phyloP scores from a whole-genome alignment of 495 filamentous ascomycete species.

The Glutinoglossum americanum region DNA sequence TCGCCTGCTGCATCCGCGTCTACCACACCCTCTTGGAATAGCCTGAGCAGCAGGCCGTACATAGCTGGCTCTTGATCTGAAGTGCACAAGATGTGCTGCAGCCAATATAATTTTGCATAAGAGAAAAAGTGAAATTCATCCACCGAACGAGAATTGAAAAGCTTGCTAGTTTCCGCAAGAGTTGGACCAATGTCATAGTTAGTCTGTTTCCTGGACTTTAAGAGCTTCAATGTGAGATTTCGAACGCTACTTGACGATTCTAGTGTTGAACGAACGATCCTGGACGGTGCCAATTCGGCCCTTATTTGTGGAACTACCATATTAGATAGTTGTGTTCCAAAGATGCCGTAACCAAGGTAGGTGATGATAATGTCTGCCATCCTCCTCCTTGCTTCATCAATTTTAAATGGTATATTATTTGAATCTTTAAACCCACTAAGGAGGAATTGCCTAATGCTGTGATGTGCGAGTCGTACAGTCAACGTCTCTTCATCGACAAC shows the following conservation, averaged over 20 bases:
- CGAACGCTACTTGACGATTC: slow-evolving; percentile 9
- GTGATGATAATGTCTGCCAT: slow-evolving; percentile 21
- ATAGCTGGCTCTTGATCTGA: slow-evolving; percentile 3
- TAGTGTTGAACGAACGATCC: slow-evolving; percentile 13
- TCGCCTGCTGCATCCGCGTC: slow-evolving; percentile 1
- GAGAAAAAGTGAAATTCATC: slow-evolving; percentile 11
- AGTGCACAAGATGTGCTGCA: slow-evolving; percentile 6
- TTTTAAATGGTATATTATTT: slow-evolving; percentile 9
- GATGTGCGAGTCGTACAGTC: slow-evolving; percentile 21
- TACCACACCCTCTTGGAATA: slow-evolving; percentile 8
- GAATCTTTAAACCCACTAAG: slow-evolving; percentile 10
- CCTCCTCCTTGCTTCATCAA: slow-evolving; percentile 10
- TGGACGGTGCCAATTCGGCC: slow-evolving; percentile 10
- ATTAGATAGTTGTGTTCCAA: slow-evolving; percentile 16
- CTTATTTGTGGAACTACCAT: slow-evolving; percentile 10
- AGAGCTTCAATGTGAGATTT: slow-evolving; percentile 13
- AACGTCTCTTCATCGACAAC: slow-evolving; percentile 24
- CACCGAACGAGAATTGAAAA: slow-evolving; percentile 4
- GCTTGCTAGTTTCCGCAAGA: slow-evolving; percentile 11
- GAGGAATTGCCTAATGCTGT: slow-evolving; percentile 24
- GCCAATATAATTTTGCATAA: slow-evolving; percentile 13
- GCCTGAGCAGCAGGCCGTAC: slow-evolving; percentile 10
- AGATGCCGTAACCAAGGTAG: slow-evolving; percentile 23
- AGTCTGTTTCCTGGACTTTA: slow-evolving; percentile 12
- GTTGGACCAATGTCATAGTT: slow-evolving; percentile 14